Evolutionary conservation across 1,284 basidiomycete genomes (phyloP).

Genomic region (Cystobasidiaceae sp.): DNA sequence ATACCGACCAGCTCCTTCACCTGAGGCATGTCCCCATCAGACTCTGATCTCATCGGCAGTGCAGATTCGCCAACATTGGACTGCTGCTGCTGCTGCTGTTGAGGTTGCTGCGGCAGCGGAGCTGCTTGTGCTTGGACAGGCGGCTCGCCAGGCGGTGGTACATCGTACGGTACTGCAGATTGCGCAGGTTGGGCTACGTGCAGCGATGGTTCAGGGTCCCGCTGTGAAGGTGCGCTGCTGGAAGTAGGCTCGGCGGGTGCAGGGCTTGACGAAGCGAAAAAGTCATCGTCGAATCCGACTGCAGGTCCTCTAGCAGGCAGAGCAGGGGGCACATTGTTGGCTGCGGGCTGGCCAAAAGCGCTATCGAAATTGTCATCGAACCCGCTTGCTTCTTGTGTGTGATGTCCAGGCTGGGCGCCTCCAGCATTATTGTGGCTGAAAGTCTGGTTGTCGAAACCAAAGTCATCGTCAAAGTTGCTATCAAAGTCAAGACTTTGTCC

Average conservation of each 20-base stretch:
- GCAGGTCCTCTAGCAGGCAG: not conserved
- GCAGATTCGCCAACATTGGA: not conserved
- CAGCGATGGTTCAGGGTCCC: not conserved
- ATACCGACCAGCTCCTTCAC: slow-evolving; percentile 71
- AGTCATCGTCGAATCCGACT: slow-evolving; percentile 31
- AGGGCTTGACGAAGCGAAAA: not conserved
- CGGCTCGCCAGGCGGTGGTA: not conserved
- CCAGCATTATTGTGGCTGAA: slow-evolving; percentile 18
- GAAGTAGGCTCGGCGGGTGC: not conserved
- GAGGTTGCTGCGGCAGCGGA: slow-evolving; percentile 21
- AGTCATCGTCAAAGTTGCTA: slow-evolving; percentile 9
- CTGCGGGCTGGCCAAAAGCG: slow-evolving; percentile 33
- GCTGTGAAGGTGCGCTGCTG: not conserved
- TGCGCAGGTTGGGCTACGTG: too few species aligned
- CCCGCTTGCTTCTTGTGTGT: slow-evolving; percentile 9
- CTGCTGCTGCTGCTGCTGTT: not conserved
- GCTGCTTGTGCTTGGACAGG: not conserved
- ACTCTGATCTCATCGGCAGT: slow-evolving; percentile 9
- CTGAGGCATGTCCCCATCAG: slow-evolving; percentile 65
- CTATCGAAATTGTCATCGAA: slow-evolving; percentile 36
- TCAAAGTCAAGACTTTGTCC: slow-evolving; percentile 18
- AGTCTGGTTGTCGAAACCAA: slow-evolving; percentile 5
- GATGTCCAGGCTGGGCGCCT: not conserved
- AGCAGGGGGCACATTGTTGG: slow-evolving; percentile 23
- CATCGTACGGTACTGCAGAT: too few species aligned